Conservation (phyloP, 2,329 filamentous ascomycete genomes). For the Rutstroemia sp. region DNA sequence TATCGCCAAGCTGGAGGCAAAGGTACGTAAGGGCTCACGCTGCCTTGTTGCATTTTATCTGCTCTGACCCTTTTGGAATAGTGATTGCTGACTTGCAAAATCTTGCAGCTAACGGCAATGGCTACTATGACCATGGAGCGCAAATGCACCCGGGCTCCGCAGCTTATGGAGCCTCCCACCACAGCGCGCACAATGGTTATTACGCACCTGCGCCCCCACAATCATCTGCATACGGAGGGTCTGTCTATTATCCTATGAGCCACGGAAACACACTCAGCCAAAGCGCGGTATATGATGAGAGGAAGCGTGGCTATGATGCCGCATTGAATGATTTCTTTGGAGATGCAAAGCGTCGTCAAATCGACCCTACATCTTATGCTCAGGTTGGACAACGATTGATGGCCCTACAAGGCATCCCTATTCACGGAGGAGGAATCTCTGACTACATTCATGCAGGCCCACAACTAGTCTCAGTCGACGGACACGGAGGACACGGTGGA, state of each 20-base stretch:
- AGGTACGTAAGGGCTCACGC: constrained; percentile 25
- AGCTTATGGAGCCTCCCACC: constrained; percentile 45
- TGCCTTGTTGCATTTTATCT: constrained; percentile 19
- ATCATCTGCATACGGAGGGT: constrained; percentile 46
- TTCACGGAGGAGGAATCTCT: constrained; percentile 41
- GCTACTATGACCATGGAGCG: constrained; percentile 56
- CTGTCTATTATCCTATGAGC: constrained; percentile 71
- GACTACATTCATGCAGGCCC: constrained; percentile 49
- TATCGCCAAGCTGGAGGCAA: constrained; percentile 43
- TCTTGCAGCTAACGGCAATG: constrained; percentile 26
- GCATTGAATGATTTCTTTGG: constrained; percentile 88
- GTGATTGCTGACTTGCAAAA: constrained; percentile 29
- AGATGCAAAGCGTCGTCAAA: constrained; percentile 82
- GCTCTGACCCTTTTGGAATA: constrained; percentile 23
- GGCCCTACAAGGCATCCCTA: constrained; percentile 64
- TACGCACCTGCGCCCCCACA: constrained; percentile 41
- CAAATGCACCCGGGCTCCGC: constrained; percentile 51
- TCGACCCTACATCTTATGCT: constrained; percentile 83
- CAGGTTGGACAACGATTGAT: constrained; percentile 86
- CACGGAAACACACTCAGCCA: constrained; percentile 60
- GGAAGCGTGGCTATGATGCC: constrained; percentile 80
- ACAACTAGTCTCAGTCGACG: constrained; percentile 48
- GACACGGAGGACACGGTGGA: constrained; percentile 33
- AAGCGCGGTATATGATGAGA: constrained; percentile 56
- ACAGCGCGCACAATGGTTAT: constrained; percentile 43